Base-by-base conservation (phyloP, 2,329 filamentous ascomycete genomes). In the Orbilia ellipsospora region DNA sequence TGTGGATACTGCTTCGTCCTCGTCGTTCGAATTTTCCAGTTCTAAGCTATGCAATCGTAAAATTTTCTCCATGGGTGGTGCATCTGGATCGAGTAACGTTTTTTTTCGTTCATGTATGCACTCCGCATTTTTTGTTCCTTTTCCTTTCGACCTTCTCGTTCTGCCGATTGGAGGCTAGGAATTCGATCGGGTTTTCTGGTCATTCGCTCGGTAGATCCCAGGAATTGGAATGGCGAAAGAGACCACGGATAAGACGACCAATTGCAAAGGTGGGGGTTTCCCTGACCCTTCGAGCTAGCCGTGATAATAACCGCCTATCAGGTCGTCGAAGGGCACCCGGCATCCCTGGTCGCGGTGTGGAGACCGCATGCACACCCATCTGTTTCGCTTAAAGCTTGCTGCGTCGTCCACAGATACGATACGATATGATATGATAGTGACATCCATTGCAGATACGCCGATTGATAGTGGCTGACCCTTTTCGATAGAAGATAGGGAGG, bases 291-390 rank as follows among this genome's bases (percentile, higher is more conserved):
- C 23, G 23, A 23, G 23, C 23, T 23, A 48, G 44, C 31, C 6
- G 31, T 36, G 31, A 15, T 48, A 20, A 61, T 48, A 68, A 55
- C 66, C 66, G 57, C 66, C 66, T 70, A 70, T 63, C 66, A 63
- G 44, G 54, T 28, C 16, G 59, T 70, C 40, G 66, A 57, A 26
- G 16, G 52, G 48, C 51, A 26, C 23, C 23, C 23, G 2, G 23
- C 23, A 4, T 48, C 45, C 66, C 66, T 42, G 36, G 66, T 63
- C 66, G 50, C 26, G 44, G 54, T 50, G 66, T 70, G 66, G 66
- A 70, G 66, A 70, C 50, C 40, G 57, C 26, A 48, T 70, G 66
- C 66, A 63, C 18, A 18, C 44, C 8, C 4, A 26, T 13, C 40
- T 50, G 44, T 55, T 59, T 70, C 66, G 66, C 66, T 70, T 70